Conservation (phyloP, 768 basidiomycete species). For the Kwoniella pini region DNA sequence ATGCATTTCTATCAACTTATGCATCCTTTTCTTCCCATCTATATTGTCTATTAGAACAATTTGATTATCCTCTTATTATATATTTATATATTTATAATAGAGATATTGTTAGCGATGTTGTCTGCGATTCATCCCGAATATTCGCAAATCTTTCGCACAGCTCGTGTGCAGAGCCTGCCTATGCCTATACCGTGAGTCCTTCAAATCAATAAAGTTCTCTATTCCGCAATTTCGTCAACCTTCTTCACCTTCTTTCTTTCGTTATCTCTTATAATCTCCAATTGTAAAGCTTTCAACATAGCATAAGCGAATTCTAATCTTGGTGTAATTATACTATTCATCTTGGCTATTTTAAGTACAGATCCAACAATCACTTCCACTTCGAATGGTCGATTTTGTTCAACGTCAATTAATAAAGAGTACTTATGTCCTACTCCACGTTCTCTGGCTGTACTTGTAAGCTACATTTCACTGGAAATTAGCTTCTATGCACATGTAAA, state of each 20-base stretch:
- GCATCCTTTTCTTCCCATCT: too few relatives aligned
- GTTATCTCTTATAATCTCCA: conserved; percentile 21
- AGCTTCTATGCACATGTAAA: too few relatives aligned
- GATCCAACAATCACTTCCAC: conserved; percentile 46
- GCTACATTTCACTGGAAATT: neutral
- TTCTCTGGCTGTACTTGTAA: conserved; percentile 10
- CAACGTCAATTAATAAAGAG: conserved; percentile 47
- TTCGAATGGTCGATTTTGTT: conserved; percentile 43
- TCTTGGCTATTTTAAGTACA: conserved; percentile 33
- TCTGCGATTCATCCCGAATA: too few relatives aligned
- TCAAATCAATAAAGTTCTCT: too few relatives aligned
- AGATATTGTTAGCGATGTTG: too few relatives aligned
- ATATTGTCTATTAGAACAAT: too few relatives aligned
- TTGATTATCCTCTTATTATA: too few relatives aligned
- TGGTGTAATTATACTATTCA: conserved; percentile 28
- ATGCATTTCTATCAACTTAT: too few relatives aligned
- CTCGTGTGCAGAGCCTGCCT: too few relatives aligned
- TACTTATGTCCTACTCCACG: conserved; percentile 34
- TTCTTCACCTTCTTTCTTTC: conserved; percentile 8
- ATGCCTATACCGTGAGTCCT: too few relatives aligned
- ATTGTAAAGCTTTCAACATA: conserved; percentile 40
- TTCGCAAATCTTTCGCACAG: too few relatives aligned
- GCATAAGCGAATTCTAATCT: conserved; percentile 34
- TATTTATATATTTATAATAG: too few relatives aligned
- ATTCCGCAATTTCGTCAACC: neutral